Evolutionary conservation across 2,329 filamentous ascomycete genomes (phyloP).

Genomic region (Knoxdaviesia proteae): DNA sequence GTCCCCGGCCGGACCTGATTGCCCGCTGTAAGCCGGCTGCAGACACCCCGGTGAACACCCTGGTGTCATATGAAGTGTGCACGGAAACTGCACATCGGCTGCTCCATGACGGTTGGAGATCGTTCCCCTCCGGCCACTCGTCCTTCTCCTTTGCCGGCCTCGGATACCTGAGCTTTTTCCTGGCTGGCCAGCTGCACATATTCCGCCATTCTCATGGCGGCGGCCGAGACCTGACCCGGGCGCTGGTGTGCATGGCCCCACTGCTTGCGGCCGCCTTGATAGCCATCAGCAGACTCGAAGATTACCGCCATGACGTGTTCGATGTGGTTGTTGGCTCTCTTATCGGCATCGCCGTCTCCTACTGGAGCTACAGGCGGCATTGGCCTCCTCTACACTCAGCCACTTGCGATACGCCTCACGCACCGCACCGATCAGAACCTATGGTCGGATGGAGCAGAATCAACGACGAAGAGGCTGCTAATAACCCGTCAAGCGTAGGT

Average conservation of each 20-base stretch:
- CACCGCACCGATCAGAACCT: constrained; percentile 18
- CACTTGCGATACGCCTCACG: constrained; percentile 36
- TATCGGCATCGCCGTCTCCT: constrained; percentile 37
- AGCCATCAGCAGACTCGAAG: constrained; percentile 46
- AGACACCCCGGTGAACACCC: constrained; percentile 23
- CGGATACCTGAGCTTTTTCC: constrained; percentile 50
- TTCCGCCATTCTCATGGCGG: constrained; percentile 23
- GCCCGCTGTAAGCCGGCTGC: constrained; percentile 58
- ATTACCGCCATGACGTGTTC: constrained; percentile 52
- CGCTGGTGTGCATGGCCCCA: constrained; percentile 35
- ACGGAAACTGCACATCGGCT: constrained; percentile 47
- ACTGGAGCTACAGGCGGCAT: constrained; percentile 46
- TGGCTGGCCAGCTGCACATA: constrained; percentile 44
- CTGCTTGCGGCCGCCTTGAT: constrained; percentile 44
- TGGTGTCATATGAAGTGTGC: constrained; percentile 50
- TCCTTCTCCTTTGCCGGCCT: constrained; percentile 63
- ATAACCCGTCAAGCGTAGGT: constrained; percentile 14
- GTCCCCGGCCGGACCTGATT: constrained; percentile 42
- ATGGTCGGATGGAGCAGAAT: constrained; percentile 20
- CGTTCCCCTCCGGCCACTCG: constrained; percentile 63
- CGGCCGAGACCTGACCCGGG: constrained; percentile 30
- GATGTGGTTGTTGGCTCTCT: constrained; percentile 42
- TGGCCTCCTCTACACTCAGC: constrained; percentile 33
- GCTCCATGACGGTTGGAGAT: constrained; percentile 68
- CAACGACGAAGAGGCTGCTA: constrained; percentile 31